Base-by-base conservation (phyloP, 371 early-diverging fungal genomes). In the Umbelopsis sp. region DNA sequence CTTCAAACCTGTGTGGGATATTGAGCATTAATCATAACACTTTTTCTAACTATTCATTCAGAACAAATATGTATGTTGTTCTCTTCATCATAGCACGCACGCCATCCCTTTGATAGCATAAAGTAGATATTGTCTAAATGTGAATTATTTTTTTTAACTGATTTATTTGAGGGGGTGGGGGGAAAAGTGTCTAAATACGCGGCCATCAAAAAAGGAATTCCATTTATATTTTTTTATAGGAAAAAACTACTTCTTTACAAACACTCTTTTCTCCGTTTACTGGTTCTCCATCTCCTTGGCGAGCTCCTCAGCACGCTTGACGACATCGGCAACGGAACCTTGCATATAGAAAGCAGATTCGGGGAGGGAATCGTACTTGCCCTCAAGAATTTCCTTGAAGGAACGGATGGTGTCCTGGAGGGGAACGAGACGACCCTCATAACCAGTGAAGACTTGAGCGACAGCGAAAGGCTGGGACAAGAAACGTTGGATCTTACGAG, bases 271-370 rank as follows among this genome's bases (percentile, higher is more conserved):
- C 29, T 29, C 29, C 29, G 29, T 29, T 29, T 81, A 81, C 68
- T 78, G 81, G 67, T 71, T 72, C 67, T 75, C 76, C 74, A 80
- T 75, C 71, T 80, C 81, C 81, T 80, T 91, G 77, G 95, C 93
- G 70, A 96, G 91, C 79, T 94, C 92, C 72, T 91, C 94, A 70
- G 97, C 96, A 90, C 96, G 97, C 87, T 89, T 88, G 75, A 86
- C 86, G 73, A 93, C 98, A 86, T 98, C 98, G 73, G 93, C 94
- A 75, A 98, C 92, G 80, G 96, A 97, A 85, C 98, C 98, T 71
- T 93, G 92, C 95, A 97, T 97, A 91, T 92, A 98, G 93, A 98
- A 98, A 72, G 99, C 97, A 67, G 94, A 90, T 83, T 98, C 98
- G 74, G 97, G 97, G 69, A 96, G 87, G 74, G 77, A 72, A 83